Evolutionary conservation across 2,329 filamentous ascomycete genomes (phyloP), one percentile per base, ranked within the genome.

Genomic region (Fonsecaea pedrosoi): DNA sequence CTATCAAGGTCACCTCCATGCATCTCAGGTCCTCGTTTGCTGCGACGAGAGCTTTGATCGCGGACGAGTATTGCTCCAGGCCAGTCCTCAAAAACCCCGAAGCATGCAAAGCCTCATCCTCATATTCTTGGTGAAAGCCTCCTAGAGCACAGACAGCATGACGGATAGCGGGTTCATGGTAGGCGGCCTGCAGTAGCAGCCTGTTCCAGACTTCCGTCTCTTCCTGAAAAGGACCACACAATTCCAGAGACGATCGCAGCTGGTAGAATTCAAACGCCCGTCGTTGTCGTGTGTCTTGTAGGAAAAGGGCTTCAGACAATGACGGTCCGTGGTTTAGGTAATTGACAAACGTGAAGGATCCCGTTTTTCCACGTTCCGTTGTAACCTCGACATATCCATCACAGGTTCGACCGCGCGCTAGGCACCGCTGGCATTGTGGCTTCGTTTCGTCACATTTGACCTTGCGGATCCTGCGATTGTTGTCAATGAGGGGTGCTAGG

Each of bases 1-100:
- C 54, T 34, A 56, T 56, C 12, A 56, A 56, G 32, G 54, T 56
- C 54, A 56, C 54, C 54, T 56, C 54, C 54, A 56, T 56, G 32
- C 32, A 56, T 21, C 54, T 56, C 3, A 18, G 25, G 37, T 30
- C 37, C n/a, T 21, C 32, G 35, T 56, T 56, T 56, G 54, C 18
- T 4, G 54, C 37, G 54, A 37, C 54, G 15, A 56, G 54, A 35
- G 54, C 32, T 13, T 35, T 35, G 32, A 56, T 18, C 13, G 54
- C 54, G 21, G 15, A 37, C 15, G 54, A 56, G 18, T 56, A 56
- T n/a, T 56, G 32, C 18, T 56, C 54, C 18, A 56, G 32, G 37
- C 32, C 54, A 4, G 38, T 56, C 13, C 18, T 56, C 30, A 18
- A 25, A 37, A 37, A 56, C 35, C 32, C 8, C 35, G 32, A 35